Conservation (phyloP, 176 grass and related monocot species). For the Aegilops longissima region DNA sequence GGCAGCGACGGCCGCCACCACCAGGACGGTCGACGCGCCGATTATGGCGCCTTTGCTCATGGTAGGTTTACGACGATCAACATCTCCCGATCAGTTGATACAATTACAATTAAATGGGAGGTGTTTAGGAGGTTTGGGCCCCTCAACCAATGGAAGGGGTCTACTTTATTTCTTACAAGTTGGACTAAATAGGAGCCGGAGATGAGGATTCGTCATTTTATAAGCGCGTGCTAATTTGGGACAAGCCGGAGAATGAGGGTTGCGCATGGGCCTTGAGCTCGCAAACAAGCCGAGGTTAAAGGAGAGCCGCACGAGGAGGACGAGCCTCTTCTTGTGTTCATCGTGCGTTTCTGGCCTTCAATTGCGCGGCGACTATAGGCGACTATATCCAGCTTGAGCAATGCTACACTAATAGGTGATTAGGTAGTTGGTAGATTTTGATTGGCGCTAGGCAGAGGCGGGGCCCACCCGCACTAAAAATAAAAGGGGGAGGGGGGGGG, state of each 20-base stretch:
- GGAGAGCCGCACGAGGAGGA: conserved; percentile 12
- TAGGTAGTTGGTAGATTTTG: too few relatives aligned
- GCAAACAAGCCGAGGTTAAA: conserved; percentile 9
- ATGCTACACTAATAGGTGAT: too few relatives aligned
- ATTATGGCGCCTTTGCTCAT: conserved; percentile 48
- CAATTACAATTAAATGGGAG: not conserved
- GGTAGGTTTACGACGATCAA: not conserved
- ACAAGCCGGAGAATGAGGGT: conserved; percentile 15
- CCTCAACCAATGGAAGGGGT: conserved; percentile 13
- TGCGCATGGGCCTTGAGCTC: conserved; percentile 19
- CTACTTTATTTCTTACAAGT: conserved; percentile 31
- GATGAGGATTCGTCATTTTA: conserved; percentile 16
- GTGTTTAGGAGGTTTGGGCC: not conserved
- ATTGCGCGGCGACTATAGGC: too few relatives aligned
- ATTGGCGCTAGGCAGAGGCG: too few relatives aligned
- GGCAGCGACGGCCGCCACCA: conserved; percentile 63
- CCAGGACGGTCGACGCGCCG: conserved; percentile 52
- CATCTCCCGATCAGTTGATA: not conserved
- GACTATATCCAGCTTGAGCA: too few relatives aligned
- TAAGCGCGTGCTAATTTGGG: conserved; percentile 2
- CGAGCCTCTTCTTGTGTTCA: not conserved
- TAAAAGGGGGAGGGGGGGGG: too few relatives aligned
- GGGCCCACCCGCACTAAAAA: too few relatives aligned
- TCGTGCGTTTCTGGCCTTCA: too few relatives aligned
- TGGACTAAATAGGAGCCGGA: not conserved